A percentile compares a stretch with the other conserved stretches of the same genome.
Evolutionary conservation across 73 alveolate species (phyloP).

Genomic region (Loxodes magnus): DNA sequence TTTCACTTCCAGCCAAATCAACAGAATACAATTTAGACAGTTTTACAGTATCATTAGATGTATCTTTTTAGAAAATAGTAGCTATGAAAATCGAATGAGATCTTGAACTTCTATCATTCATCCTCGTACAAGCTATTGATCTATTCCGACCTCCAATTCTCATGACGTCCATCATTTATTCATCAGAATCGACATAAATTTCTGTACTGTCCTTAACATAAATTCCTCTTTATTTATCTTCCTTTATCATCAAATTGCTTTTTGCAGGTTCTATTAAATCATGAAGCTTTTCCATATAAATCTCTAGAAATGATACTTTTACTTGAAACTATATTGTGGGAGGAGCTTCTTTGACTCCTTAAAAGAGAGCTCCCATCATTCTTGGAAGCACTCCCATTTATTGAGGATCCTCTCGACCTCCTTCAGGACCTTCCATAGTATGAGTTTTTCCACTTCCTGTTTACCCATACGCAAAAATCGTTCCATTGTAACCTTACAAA

Average conservation of each 20-base stretch:
- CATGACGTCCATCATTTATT: constrained; percentile 88
- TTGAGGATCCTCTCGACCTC: constrained; percentile 37
- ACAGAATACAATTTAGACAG: constrained; percentile 46
- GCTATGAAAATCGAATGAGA: constrained; percentile 83
- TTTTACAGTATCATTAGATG: constrained; percentile 10
- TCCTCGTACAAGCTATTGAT: constrained; percentile 92
- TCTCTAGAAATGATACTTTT: constrained; percentile 79
- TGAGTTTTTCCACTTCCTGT: constrained; percentile 95
- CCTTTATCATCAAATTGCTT: constrained; percentile 70
- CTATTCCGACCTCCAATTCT: constrained; percentile 82
- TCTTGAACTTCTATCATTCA: constrained; percentile 91
- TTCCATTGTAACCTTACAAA: constrained; percentile 90
- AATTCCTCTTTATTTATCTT: constrained; percentile 86
- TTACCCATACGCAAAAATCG: constrained; percentile 93
- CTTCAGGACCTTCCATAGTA: constrained; percentile 84
- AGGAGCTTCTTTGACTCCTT: constrained; percentile 40
- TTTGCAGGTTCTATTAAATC: constrained; percentile 83
- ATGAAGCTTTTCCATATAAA: constrained; percentile 73
- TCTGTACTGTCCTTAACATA: constrained; percentile 91
- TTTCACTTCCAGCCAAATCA: constrained; percentile 93
- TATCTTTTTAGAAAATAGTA: constrained; percentile 73
- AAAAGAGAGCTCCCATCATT: constrained; percentile 63
- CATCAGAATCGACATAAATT: constrained; percentile 63
- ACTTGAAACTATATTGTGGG: constrained; percentile 56
- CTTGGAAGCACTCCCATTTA: constrained; percentile 73